A percentile compares a stretch with the other conserved stretches of the same genome.
phyloP scores from a whole-genome alignment of 202 grass and related monocot species.

The Dendrocalamus latiflorus region DNA sequence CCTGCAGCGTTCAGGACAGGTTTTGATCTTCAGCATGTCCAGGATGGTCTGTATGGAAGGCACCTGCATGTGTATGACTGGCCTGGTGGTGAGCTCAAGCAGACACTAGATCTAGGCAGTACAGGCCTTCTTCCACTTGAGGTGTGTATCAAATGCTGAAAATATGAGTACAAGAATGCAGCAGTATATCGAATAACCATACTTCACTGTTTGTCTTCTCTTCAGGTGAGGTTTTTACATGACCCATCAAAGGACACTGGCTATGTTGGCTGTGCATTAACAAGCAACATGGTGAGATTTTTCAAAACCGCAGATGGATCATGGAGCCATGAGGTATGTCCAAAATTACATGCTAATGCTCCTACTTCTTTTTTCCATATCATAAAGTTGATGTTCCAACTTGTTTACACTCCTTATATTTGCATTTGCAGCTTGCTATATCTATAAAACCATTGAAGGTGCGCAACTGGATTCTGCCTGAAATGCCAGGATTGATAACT shows the following conservation, averaged over 20 bases:
- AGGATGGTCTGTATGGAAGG: conserved; percentile 81
- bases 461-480: conserved; percentile 79
- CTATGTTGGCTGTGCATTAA: conserved; percentile 80
- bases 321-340: conserved; percentile 81
- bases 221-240: conserved; percentile 91
- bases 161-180: not conserved
- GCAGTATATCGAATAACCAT: not conserved
- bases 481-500: conserved; percentile 83
- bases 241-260: conserved; percentile 92
- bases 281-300: conserved; percentile 91
- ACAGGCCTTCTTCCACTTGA: conserved; percentile 73
- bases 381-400: not conserved
- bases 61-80: conserved; percentile 82
- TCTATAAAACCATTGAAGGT: conserved; percentile 69
- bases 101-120: conserved; percentile 68
- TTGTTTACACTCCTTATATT: not conserved
- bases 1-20: conserved; percentile 66
- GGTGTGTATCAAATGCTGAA: conserved; percentile 30
- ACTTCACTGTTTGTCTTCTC: not conserved
- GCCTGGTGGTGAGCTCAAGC: conserved; percentile 85
- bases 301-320: conserved; percentile 78
- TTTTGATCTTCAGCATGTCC: conserved; percentile 78
- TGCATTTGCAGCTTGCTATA: conserved; percentile 51
- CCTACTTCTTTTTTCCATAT: not conserved
- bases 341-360: not conserved